Conservation (phyloP, 1,139 yeast genomes). For the Yamadazyma pseudoaaseri region DNA sequence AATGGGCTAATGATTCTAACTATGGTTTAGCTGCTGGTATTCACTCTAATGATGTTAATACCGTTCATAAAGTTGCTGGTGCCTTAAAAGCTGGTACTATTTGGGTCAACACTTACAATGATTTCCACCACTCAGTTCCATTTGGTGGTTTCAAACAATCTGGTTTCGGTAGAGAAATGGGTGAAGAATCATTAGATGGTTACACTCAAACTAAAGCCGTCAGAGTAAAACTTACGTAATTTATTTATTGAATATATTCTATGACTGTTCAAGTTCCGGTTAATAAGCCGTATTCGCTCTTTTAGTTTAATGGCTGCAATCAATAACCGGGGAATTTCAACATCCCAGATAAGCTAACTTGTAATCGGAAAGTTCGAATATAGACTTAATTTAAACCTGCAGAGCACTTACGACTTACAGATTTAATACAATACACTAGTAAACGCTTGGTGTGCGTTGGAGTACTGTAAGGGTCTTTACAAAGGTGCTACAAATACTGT, state of each 20-base stretch:
- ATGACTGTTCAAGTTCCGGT: not conserved
- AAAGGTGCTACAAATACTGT: too few species aligned
- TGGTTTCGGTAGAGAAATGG: conserved; percentile 93
- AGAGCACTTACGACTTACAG: too few species aligned
- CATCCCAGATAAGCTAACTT: not conserved
- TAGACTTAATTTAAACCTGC: too few species aligned
- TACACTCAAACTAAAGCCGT: conserved; percentile 83
- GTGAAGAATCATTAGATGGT: conserved; percentile 78
- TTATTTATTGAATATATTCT: not conserved
- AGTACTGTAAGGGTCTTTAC: too few species aligned
- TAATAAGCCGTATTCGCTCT: too few species aligned
- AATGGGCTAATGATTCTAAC: conserved; percentile 67
- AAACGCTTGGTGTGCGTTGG: too few species aligned
- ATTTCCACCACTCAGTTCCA: conserved; percentile 77
- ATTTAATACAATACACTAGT: too few species aligned
- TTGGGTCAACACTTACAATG: conserved; percentile 85
- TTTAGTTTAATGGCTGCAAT: conserved; percentile 7
- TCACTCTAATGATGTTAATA: conserved; percentile 69
- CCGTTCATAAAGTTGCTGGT: conserved; percentile 64
- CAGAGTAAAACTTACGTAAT: conserved; percentile 37
- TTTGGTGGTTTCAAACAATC: conserved; percentile 87
- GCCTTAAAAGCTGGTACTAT: conserved; percentile 77
- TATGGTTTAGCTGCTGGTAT: conserved; percentile 87
- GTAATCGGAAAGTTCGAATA: not conserved
- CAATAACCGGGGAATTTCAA: conserved; percentile 1